Conservation (phyloP, 73 alveolate genomes). For the Diophrys appendiculata region DNA sequence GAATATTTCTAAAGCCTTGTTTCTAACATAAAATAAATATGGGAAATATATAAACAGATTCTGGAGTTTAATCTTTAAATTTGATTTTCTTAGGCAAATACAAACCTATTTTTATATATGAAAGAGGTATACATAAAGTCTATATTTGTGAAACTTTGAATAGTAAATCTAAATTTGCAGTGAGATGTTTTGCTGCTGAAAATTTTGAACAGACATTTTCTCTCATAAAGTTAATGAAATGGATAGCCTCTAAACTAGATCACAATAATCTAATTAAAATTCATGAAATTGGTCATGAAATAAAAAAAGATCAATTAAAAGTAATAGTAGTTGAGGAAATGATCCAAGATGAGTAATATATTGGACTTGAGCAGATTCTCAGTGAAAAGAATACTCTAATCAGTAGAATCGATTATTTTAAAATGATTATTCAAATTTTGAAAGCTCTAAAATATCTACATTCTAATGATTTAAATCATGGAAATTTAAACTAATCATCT, state of each 20-base stretch:
- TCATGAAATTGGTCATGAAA: neutral
- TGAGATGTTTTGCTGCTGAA: neutral
- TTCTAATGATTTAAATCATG: neutral
- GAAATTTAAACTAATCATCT: neutral
- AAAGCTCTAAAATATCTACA: neutral
- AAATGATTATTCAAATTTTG: neutral
- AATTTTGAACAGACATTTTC: neutral
- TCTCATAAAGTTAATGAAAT: neutral
- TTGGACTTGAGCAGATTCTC: neutral
- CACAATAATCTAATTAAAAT: too few species aligned
- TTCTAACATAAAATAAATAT: neutral
- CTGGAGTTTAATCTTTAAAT: neutral
- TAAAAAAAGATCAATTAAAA: neutral
- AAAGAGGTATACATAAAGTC: neutral
- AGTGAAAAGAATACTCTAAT: too few species aligned
- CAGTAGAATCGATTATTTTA: too few species aligned
- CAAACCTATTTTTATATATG: neutral
- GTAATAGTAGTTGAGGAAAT: neutral
- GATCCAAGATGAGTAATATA: neutral
- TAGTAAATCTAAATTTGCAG: too few species aligned
- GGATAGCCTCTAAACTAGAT: neutral
- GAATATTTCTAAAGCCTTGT: too few species aligned
- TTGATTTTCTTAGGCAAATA: neutral
- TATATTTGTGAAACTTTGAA: too few species aligned
- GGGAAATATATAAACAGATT: neutral